Evolutionary conservation across 495 filamentous ascomycete species (phyloP).

Genomic region (Penicillium manginii): DNA sequence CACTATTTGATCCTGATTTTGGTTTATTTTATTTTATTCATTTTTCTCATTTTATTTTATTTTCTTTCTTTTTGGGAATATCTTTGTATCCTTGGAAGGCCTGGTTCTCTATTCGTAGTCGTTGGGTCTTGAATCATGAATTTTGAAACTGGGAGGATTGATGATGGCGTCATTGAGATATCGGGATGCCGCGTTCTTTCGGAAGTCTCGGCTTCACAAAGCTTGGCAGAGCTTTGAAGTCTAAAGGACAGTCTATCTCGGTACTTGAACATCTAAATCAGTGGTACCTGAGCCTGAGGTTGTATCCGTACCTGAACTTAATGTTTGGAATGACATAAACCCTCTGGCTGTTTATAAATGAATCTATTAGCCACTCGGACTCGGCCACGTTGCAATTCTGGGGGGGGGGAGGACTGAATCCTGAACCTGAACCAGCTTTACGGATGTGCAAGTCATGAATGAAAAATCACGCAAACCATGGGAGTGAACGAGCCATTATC

Average conservation of each 20-base stretch:
- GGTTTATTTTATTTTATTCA: background rate
- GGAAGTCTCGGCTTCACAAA: constrained; percentile 2
- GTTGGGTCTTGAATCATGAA: too few relatives aligned
- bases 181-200: constrained; percentile 18
- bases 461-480: too few relatives aligned
- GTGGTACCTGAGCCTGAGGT: background rate
- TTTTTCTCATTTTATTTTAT: background rate
- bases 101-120: too few relatives aligned
- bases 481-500: background rate
- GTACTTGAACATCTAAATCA: background rate
- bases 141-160: background rate
- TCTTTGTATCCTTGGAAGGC: too few relatives aligned
- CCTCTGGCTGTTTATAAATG: too few relatives aligned
- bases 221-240: constrained; percentile 16
- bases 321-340: too few relatives aligned
- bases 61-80: background rate
- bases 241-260: background rate
- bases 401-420: background rate
- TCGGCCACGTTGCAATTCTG: background rate
- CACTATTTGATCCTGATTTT: constrained; percentile 3
- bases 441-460: too few relatives aligned
- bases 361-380: too few relatives aligned
- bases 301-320: background rate
- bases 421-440: background rate
- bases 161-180: constrained; percentile 7